These are phyloP conservation scores for Parsonsia alboflavescens DNA, from an alignment of 257 asterid genomes.

Conservation along the genomic window DNA sequence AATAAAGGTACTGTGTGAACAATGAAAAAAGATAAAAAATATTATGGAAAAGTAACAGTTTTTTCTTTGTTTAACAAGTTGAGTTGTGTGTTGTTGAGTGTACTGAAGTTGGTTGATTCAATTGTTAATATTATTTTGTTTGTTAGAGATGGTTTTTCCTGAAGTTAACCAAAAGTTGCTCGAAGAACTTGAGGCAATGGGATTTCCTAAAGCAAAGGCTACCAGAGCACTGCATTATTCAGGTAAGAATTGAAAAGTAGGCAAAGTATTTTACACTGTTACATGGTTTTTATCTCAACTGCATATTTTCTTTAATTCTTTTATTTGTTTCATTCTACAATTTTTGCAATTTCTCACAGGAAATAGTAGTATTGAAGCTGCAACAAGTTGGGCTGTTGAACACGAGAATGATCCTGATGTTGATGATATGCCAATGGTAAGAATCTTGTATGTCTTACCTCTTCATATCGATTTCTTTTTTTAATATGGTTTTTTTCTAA, in stretches of 20 bases:
- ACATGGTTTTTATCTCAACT: background rate
- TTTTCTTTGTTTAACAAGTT: background rate
- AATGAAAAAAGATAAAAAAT: background rate
- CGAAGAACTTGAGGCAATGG: conserved; percentile 79
- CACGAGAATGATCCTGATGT: conserved; percentile 87
- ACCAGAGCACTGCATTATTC: conserved; percentile 82
- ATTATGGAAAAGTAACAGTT: background rate
- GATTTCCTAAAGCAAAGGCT: conserved; percentile 83
- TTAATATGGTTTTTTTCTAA: too few species aligned
- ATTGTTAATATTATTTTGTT: conserved; percentile 23
- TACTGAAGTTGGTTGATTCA: background rate
- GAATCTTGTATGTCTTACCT: conserved; percentile 8
- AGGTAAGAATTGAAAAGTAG: conserved; percentile 38
- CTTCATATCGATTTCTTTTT: background rate
- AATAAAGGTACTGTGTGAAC: background rate
- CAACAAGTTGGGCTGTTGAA: conserved; percentile 87
- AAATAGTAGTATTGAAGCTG: conserved; percentile 70
- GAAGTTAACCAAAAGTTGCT: conserved; percentile 77
- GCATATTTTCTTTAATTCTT: background rate
- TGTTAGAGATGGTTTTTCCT: conserved; percentile 82
- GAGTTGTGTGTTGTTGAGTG: background rate
- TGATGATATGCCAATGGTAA: conserved; percentile 82
- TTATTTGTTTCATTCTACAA: background rate
- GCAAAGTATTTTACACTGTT: background rate
- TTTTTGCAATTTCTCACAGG: conserved; percentile 42